Base-by-base conservation (phyloP, 179 eudicot species). In the Amaranthus tricolor region DNA sequence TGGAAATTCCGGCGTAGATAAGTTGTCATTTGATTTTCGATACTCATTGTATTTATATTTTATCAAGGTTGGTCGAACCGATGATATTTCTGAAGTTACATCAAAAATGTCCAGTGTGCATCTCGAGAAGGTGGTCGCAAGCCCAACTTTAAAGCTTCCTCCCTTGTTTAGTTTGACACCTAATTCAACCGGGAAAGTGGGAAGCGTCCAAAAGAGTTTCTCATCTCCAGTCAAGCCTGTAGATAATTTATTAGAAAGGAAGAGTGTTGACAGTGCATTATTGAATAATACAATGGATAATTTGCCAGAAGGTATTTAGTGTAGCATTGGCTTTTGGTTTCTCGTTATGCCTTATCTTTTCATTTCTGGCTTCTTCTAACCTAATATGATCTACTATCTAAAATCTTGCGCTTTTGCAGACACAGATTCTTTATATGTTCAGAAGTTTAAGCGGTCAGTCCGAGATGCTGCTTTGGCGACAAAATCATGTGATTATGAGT, bases 151-250 rank as follows among this genome's bases (percentile, higher is more conserved):
- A 82, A 93, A 95, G 83, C 93, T 95, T 72, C 97, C 97, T 62
- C 97, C 91, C 12, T 76, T 95, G 74, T 90, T 95, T 82, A 93
- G 93, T 78, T 78, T 88, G 76, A 89, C 93, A n/a, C 97, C 96
- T 71, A 90, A 83, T 86, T 88, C 96, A 68, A 73, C 93, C 21
- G 93, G 80, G 54, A 94, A 89, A 87, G 89, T 87, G 82, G 97
- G 86, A 70, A 86, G 78, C 80, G 74, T 79, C 55, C 90, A 86
- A 74, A 89, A 86, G 83, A 79, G 88, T 81, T 81, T 75, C 60
- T 70, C 67, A 54, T 76, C 88, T 77, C 93, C 86, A 51, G 77
- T 76, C 48, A 89, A 82, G 75, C 88, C 77, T 70, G 73, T 75
- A n/a, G 96, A 89, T 71, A 80, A 76, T 78, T 43, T 70, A 65